Base-by-base conservation (phyloP, 352 stramenopile species). In the Globisporangium nunn region DNA sequence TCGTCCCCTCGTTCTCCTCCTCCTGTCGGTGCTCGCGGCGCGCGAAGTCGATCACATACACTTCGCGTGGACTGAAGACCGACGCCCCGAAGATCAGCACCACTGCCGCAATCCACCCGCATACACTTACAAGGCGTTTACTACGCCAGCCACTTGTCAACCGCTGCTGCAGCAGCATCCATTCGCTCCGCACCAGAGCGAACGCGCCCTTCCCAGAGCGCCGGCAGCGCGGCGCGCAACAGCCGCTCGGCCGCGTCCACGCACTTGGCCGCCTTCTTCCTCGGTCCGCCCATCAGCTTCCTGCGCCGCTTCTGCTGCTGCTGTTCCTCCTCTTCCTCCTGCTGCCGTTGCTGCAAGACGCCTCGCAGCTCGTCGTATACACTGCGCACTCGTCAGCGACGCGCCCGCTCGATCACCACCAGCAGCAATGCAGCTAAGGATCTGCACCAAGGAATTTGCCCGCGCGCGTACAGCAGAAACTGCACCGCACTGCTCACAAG, bases 381-480 rank as follows among this genome's bases (percentile, higher is more conserved):
- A 59, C 75, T 85, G 52, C 54, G 63, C 31, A 29, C n/a, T 17
- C 39, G 53, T 35, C 29, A 46, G n/a, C 23, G 23, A 23, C 23
- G 23, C 23, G 23, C 23, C 1, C 23, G 23, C 23, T 23, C 23
- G 23, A 23, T 1, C 17, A 17, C 43, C 37, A 62, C 17, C 5
- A 37, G 5, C 12, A 57, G 14, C 4, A 28, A 63, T 37, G 31
- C 31, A 37, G 31, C 31, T 11, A 11, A 33, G 5, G 2, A 14
- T 4, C 6, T 28, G 56, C 59, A 90, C 80, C 74, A 85, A 43
- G 77, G 80, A 50, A 86, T 78, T 62, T 90, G 80, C 0, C 75
- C 75, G 48, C 80, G 77, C 52, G 85, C 72, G 51, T 76, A 90
- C 28, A 90, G 68, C 56, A 88, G 49, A 55, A 81, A 84, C 51